Percentiles rank a stretch among this genome's conserved stretches.
Conservation (phyloP, 352 stramenopile species). For the Elongisporangium senticosum region DNA sequence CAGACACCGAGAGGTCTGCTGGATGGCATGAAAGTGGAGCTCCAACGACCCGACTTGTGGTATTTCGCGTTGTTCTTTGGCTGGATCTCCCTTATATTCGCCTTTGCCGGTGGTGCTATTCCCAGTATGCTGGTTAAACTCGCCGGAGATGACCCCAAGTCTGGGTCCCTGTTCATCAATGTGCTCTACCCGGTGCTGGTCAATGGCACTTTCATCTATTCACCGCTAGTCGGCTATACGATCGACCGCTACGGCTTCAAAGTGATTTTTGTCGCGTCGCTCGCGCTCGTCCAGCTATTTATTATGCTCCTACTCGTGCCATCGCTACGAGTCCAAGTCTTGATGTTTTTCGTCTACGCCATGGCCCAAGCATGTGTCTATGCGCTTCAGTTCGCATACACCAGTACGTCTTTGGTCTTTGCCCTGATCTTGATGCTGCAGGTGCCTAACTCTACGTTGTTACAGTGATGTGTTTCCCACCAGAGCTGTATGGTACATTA, state of each 20-base stretch:
- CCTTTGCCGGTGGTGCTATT: constrained; percentile 69
- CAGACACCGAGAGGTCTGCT: constrained; percentile 57
- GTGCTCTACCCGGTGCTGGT: constrained; percentile 69
- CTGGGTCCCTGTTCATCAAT: constrained; percentile 52
- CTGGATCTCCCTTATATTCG: constrained; percentile 79
- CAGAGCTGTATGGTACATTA: constrained; percentile 68
- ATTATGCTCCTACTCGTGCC: constrained; percentile 56
- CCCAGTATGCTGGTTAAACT: constrained; percentile 54
- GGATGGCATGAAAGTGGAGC: constrained; percentile 47
- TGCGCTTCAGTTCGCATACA: constrained; percentile 81
- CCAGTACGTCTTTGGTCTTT: constrained; percentile 40
- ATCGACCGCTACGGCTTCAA: constrained; percentile 83
- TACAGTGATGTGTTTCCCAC: constrained; percentile 78
- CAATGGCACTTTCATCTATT: constrained; percentile 81
- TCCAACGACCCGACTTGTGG: constrained; percentile 58
- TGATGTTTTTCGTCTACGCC: constrained; percentile 68
- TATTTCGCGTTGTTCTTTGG: constrained; percentile 76
- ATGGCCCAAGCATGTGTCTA: constrained; percentile 77
- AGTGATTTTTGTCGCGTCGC: constrained; percentile 56
- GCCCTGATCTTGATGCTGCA: background rate
- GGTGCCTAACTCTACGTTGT: constrained; percentile 1
- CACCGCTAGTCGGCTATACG: constrained; percentile 57
- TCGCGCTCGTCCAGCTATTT: constrained; percentile 63
- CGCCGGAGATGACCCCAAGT: constrained; percentile 17
- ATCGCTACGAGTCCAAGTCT: constrained; percentile 47